Base-by-base conservation (phyloP, 1,139 yeast species). In the Saccharomycopsis hybrid region DNA sequence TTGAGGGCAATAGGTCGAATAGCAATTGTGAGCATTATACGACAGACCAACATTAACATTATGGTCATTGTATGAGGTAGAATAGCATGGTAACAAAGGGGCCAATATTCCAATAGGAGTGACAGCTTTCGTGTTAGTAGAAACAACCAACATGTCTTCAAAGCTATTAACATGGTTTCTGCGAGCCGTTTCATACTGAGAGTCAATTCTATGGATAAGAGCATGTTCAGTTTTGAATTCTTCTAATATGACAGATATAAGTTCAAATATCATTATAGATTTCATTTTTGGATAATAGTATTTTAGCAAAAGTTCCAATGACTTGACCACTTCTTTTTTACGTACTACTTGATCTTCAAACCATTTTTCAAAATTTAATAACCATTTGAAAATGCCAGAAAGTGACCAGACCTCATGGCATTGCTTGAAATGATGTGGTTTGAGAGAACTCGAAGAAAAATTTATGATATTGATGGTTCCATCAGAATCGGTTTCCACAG, bases 391-490 rank as follows among this genome's bases (percentile, higher is more conserved):
- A 70, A 84, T 56, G 45, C 70, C 63, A 47, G 75, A 65, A 60
- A 76, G 57, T 51, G 75, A 58, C 72, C 73, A 70, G 64, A 82
- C 81, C 69, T 76, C 59, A 49, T 60, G 61, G 65, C 87, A 65
- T 65, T 69, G 60, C 57, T 70, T 62, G 51, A 78, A 72, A 56
- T 80, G 83, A 30, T 68, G 66, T 35, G 71, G 69, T 13, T 70
- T 71, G 41, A 81, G 63, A 1, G 74, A 64, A 4, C 24, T 18
- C 3, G 52, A 5, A 8, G 46, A 32, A 31, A 41, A 49, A 9
- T 46, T 24, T 3, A 41, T 35, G 13, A 41, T 29, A 25, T 45
- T 41, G 28, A 48, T 48, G 18, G 51, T 48, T 3, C 28, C 45
- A 18, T 48, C 51, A 33, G 43, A 35, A 24, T 48, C 45, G 9